Base-by-base conservation (phyloP, 768 basidiomycete genomes). In the Lactarius akahatsu region DNA sequence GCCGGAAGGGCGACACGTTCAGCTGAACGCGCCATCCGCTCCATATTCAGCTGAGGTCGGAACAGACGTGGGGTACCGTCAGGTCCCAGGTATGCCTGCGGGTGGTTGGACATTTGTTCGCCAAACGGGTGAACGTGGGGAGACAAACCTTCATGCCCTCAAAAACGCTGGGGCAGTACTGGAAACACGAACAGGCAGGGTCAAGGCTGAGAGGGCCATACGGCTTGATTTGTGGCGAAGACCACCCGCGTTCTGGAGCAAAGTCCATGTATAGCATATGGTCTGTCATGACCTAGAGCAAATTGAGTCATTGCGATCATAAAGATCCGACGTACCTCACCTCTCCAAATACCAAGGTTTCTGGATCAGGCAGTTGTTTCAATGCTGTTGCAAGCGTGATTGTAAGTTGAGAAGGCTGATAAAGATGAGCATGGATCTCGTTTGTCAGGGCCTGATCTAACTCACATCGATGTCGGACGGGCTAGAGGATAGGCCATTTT, bases 31-130 rank as follows among this genome's bases (percentile, higher is more conserved):
- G 82, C 79, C 76, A 98, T 82, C 32, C 95, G 88, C 32, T 82
- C 83, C 92, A 96, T 94, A 76, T 96, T 96, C 75, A 83, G 77
- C 36, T 91, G 81, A 0, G 94, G 94, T 38, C 94, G 80, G 81
- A 97, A 97, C 43, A 96, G 77, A 8, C 90, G 81, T 1, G 87
- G 82, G 59, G 85, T 83, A 1, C 92, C 93, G 65, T 91, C 81
- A n/a, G 85, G 83, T 11, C 85, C 87, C 1, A 84, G 65, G 74
- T 90, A 91, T 0, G 91, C 90, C 86, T 90, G 45, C 16, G 20
- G 18, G 2, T 26, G 32, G 18, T 16, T 62, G 43, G 30, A 30
- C 2, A 40, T 56, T 59, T 40, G 32, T 11, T 26, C 54, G n/a
- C 38, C 4, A 26, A 63, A 2, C 30, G 20, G 13, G 63, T n/a